Evolutionary conservation across 805 yeast genomes (phyloP), one percentile per base, ranked within the genome.

Genomic region (Torulaspora gathmanii): DNA sequence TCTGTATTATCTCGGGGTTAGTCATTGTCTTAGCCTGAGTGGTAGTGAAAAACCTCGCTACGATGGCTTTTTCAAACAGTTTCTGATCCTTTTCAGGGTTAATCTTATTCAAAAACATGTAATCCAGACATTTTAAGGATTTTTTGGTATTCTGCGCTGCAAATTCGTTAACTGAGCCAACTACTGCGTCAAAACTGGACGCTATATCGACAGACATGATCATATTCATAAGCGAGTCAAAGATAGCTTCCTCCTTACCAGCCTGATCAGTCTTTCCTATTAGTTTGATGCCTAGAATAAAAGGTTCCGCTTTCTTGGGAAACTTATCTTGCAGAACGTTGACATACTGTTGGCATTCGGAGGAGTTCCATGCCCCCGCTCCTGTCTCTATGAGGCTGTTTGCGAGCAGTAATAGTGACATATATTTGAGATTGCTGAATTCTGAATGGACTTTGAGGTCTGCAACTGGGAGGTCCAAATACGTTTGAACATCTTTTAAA

Each of bases 211-310:
- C 57, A 1, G 67, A 52, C 47, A 63, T 58, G 0, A 71, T 52
- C 67, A 70, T 63, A 37, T 63, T 61, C 68, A 70, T 70, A 1
- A 70, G 47, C 1, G 56, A 48, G 16, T 64, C 66, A 42, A 67
- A 67, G 22, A 53, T 43, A 2, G 54, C 45, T 10, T 48, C 55
- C 5, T 44, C 38, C 2, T 43, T 19, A 3, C 46, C 35, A 1
- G 44, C 19, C 2, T 9, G 26, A 3, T 49, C 44, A n/a, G 48
- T 47, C 20, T 57, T 58, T n/a, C 47, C 50, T 12, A 28, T 23
- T 5, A 62, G 42, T 19, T 57, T 54, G 3, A 70, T 52, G 1
- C 54, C 50, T 13, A 70, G 45, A 16, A 56, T 55, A 41, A 63
- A 69, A 0, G 69, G 53, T 6, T 68, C 70, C 7, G 65, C 44